phyloP scores from a whole-genome alignment of 441 rosid species.

The Biscutella auriculata region DNA sequence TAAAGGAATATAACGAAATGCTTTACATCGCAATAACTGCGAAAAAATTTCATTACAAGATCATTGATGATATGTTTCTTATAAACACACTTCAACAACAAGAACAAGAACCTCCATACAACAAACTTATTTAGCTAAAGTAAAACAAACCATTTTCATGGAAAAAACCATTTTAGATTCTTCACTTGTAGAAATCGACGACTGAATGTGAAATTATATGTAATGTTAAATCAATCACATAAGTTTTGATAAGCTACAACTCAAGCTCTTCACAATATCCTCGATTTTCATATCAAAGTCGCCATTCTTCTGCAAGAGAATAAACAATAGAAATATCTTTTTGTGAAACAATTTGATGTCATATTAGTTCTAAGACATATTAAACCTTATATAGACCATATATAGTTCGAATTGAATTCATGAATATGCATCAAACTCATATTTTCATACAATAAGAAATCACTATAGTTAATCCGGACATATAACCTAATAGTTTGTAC shows the following conservation, averaged over 20 bases:
- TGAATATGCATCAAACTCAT: too few species aligned
- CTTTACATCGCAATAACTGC: conserved; percentile 12
- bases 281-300: conserved; percentile 34
- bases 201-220: background rate
- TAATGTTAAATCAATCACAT: conserved; percentile 13
- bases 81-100: background rate
- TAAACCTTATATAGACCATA: background rate
- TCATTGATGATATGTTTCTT: background rate
- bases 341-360: background rate
- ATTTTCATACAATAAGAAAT: background rate
- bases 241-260: conserved; percentile 33
- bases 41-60: background rate
- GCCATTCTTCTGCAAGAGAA: conserved; percentile 40
- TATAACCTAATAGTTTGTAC: too few species aligned
- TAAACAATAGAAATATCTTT: background rate
- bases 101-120: background rate
- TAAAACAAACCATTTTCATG: conserved; percentile 17
- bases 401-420: background rate
- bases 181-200: background rate
- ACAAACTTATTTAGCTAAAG: background rate
- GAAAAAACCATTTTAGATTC: background rate
- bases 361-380: background rate
- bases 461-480: too few species aligned
- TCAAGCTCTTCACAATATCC: conserved; percentile 45
- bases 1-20: too few species aligned